A percentile compares a stretch with the other conserved stretches of the same genome.
phyloP scores from a whole-genome alignment of 2,329 filamentous ascomycete species.

The Colletotrichum plurivorum region DNA sequence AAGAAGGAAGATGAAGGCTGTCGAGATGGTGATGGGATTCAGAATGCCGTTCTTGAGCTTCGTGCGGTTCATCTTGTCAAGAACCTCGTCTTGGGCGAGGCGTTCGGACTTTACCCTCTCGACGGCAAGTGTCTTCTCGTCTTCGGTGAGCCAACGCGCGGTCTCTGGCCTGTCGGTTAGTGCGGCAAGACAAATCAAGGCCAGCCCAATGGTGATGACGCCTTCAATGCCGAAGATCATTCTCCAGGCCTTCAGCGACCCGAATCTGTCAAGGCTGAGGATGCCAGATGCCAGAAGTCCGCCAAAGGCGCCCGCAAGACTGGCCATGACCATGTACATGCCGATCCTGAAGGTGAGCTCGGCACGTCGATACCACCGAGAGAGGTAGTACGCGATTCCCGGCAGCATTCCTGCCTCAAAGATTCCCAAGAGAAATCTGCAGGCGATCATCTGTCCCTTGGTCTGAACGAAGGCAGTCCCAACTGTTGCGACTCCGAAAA shows the following conservation, averaged over 20 bases:
- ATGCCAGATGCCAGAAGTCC: constrained; percentile 65
- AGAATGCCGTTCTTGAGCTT: constrained; percentile 75
- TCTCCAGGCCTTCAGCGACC: constrained; percentile 70
- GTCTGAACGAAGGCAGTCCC: constrained; percentile 55
- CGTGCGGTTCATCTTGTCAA: constrained; percentile 72
- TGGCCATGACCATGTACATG: constrained; percentile 58
- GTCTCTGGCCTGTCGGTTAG: constrained; percentile 79
- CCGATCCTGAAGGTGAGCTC: constrained; percentile 63
- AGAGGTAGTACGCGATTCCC: constrained; percentile 60
- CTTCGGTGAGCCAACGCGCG: constrained; percentile 74
- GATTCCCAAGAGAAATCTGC: constrained; percentile 56
- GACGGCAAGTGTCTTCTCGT: constrained; percentile 77
- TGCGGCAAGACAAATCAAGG: constrained; percentile 73
- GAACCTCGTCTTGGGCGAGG: constrained; percentile 70
- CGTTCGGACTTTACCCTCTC: constrained; percentile 78
- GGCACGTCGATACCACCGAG: constrained; percentile 64
- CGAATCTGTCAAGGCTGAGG: constrained; percentile 69
- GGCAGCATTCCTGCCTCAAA: constrained; percentile 55
- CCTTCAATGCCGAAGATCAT: constrained; percentile 83
- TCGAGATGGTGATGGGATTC: constrained; percentile 68
- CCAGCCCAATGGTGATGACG: constrained; percentile 67
- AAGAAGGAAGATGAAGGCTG: constrained; percentile 72
- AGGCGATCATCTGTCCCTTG: constrained; percentile 49
- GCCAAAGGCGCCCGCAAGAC: constrained; percentile 59
- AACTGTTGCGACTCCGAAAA: constrained; percentile 56